phyloP scores from a whole-genome alignment of 345 rosid species.

The Corymbia maculata region DNA sequence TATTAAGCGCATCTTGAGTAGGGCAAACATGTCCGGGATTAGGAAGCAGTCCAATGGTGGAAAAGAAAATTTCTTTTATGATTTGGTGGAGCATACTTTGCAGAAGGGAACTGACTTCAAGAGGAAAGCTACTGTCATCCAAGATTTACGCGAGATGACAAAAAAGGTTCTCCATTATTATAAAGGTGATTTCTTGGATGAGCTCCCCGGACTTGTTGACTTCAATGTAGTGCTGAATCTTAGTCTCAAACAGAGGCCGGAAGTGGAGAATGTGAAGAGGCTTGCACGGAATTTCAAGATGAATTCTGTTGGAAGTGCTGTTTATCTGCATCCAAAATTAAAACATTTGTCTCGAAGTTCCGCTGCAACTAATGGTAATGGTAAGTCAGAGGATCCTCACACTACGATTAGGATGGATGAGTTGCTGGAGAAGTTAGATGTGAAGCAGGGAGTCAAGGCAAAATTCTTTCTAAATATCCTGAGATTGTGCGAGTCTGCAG shows the following conservation, averaged over 20 bases:
- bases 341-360: constrained; percentile 19
- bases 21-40: constrained; percentile 34
- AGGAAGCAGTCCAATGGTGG: constrained; percentile 38
- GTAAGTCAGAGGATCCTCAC: neutral
- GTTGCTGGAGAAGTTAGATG: constrained; percentile 28
- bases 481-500: constrained; percentile 45
- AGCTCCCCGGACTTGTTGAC: constrained; percentile 84
- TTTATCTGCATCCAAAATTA: constrained; percentile 63
- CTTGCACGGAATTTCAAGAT: constrained; percentile 47
- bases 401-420: constrained; percentile 34
- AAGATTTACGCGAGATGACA: constrained; percentile 85
- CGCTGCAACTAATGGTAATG: constrained; percentile 15
- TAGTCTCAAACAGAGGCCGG: constrained; percentile 41
- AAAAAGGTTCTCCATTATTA: constrained; percentile 70
- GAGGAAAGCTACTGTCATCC: constrained; percentile 55
- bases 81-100: constrained; percentile 62
- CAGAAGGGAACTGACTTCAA: constrained; percentile 38
- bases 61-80: constrained; percentile 37
- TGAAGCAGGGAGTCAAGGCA: constrained; percentile 71
- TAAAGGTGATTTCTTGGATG: constrained; percentile 80
- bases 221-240: constrained; percentile 69
- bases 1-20: constrained; percentile 52
- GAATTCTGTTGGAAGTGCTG: constrained; percentile 52
- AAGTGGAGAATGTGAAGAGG: constrained; percentile 33
- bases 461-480: constrained; percentile 69